Conservation (phyloP, 306 rosid species). For the Corylus avellana region DNA sequence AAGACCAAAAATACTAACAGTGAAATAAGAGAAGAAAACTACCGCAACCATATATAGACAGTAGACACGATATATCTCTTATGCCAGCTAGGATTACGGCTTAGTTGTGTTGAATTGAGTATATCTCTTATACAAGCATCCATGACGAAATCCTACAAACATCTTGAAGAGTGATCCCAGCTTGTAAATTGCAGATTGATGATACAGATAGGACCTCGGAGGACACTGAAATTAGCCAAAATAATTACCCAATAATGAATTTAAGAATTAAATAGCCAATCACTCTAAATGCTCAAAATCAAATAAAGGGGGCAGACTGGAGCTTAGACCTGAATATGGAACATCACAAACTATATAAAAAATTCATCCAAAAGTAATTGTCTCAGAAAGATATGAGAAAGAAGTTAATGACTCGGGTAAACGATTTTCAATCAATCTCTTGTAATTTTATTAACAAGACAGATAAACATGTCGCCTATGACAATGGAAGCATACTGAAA, state of each 20-base stretch:
- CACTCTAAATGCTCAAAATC: not conserved
- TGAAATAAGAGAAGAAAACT: not conserved
- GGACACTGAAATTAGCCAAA: not conserved
- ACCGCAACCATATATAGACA: not conserved
- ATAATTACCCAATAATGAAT: not conserved
- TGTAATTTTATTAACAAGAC: not conserved
- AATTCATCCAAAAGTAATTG: not conserved
- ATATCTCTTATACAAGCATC: not conserved
- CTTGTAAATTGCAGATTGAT: not conserved
- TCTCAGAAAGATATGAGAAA: not conserved
- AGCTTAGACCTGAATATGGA: not conserved
- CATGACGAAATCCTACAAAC: not conserved
- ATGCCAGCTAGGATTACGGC: not conserved
- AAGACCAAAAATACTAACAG: not conserved
- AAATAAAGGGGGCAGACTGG: not conserved
- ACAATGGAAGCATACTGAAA: constrained; percentile 7
- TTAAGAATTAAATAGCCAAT: not conserved
- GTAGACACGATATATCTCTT: not conserved
- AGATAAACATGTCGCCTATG: not conserved
- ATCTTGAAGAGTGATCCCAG: not conserved
- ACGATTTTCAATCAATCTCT: not conserved
- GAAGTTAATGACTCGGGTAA: not conserved
- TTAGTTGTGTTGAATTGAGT: not conserved
- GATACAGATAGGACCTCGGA: not conserved
- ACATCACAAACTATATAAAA: not conserved